Base-by-base conservation (phyloP, 371 early-diverging fungal genomes). In the Actinomortierella wolfii region DNA sequence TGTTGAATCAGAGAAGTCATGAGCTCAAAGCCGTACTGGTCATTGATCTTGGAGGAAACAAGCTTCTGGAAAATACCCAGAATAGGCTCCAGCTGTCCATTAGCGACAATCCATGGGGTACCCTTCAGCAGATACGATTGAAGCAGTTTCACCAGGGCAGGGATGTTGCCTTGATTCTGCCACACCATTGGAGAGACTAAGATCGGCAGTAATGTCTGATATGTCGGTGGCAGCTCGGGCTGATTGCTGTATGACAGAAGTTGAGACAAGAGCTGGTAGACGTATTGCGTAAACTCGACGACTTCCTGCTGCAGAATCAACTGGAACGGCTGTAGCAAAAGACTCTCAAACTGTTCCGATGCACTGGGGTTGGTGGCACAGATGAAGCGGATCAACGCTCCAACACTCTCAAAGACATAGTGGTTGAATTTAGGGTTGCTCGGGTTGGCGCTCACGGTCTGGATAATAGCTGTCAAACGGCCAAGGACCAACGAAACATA, bases 381-480 rank as follows among this genome's bases (percentile, higher is more conserved):
- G 25, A 85, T 83, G 60, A 86, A 86, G 45, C 92, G 81, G 61
- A 97, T 89, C 68, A 97, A 71, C 7, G 93, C 89, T 18, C 92
- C 94, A 52, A 99, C 84, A 18, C 94, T 84, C 76, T 99, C 99
- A 76, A 97, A 99, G 25, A 92, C 77, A 76, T 88, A 97, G 77
- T 99, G 98, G 76, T 93, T 97, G 90, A 97, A 99, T 51, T 88
- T 88, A 3, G 99, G 98, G 78, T 99, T 97, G 77, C 92, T 92
- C 14, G 99, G 99, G 69, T 99, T 99, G 59, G 83, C 83, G 77
- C 91, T 89, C n/a, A 97, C 91, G 41, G 88, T 78, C n/a, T 82
- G 82, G 54, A 97, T 79, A 40, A 97, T 89, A 21, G 70, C 77
- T 1, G 89, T 91, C 61, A 97, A 71, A 45, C 89, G 85, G 48